A percentile compares a stretch with the other conserved stretches of the same genome.
phyloP scores from a whole-genome alignment of 1,284 basidiomycete genomes.

The Melampsora americana region DNA sequence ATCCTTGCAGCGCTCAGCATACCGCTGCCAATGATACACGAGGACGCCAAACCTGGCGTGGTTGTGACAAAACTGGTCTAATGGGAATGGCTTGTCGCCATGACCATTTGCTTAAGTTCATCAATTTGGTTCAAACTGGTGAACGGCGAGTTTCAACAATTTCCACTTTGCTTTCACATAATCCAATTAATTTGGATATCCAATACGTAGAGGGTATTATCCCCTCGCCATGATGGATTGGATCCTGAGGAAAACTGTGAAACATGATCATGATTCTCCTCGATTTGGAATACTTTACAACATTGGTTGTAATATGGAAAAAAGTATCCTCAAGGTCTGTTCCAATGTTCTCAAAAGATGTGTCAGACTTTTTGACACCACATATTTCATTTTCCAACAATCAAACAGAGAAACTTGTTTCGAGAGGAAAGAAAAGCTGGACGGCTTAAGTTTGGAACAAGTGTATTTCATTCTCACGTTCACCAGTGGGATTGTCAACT shows the following conservation, averaged over 20 bases:
- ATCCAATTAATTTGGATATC: no score
- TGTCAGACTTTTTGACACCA: neutral
- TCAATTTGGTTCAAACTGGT: neutral
- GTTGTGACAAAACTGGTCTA: constrained; percentile 15
- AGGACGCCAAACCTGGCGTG: no score
- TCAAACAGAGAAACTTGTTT: neutral
- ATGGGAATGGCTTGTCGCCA: constrained; percentile 16
- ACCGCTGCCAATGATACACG: constrained; percentile 7
- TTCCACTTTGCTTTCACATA: no score
- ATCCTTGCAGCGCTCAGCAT: no score
- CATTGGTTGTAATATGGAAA: no score
- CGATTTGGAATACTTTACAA: no score
- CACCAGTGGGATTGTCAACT: constrained; percentile 15
- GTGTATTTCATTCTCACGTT: constrained; percentile 18
- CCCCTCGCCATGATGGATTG: no score
- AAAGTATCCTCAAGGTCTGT: no score
- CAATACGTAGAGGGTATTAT: no score
- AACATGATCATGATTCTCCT: no score
- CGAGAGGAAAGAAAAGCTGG: neutral
- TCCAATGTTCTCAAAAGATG: neutral
- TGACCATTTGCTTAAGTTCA: neutral
- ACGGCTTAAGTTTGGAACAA: constrained; percentile 8
- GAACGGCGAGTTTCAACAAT: constrained; percentile 6
- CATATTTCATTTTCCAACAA: neutral
- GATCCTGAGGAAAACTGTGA: no score